These are phyloP conservation scores for Datisca glomerata DNA, from an alignment of 306 rosid genomes.

Conservation along the genomic window DNA sequence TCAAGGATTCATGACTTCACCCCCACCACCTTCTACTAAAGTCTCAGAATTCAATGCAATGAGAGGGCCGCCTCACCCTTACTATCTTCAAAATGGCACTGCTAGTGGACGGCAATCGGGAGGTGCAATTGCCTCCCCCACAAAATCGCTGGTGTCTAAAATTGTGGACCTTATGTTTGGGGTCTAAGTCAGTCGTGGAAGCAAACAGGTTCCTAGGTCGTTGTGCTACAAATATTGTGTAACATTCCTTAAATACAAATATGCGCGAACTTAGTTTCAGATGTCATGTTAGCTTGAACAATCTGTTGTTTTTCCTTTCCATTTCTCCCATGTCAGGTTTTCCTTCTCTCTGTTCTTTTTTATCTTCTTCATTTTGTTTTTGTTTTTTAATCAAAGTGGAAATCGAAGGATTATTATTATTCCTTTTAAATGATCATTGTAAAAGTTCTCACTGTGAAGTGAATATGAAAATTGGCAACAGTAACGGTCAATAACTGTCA, in stretches of 20 bases:
- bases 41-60: slow-evolving; percentile 35
- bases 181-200: slow-evolving; percentile 34
- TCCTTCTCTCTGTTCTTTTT: background rate
- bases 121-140: slow-evolving; percentile 88
- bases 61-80: slow-evolving; percentile 37
- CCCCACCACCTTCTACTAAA: slow-evolving; percentile 33
- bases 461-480: too few relatives aligned
- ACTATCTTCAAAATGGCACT: slow-evolving; percentile 67
- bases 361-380: too few relatives aligned
- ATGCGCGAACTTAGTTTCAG: too few relatives aligned
- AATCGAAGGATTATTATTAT: too few relatives aligned
- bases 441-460: too few relatives aligned
- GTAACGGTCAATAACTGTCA: too few relatives aligned
- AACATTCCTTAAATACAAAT: background rate
- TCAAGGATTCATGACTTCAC: slow-evolving; percentile 73
- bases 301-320: background rate
- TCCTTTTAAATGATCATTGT: too few relatives aligned
- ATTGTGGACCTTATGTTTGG: slow-evolving; percentile 96
- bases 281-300: background rate
- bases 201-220: background rate
- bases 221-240: background rate
- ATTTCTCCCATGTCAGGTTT: background rate
- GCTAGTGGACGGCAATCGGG: slow-evolving; percentile 44
- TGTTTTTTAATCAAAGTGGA: too few relatives aligned
- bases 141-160: slow-evolving; percentile 78